Evolutionary conservation across 192 early-diverging fungal species (phyloP), one percentile per base, ranked within the genome.

Genomic region (Coemansia sp.): DNA sequence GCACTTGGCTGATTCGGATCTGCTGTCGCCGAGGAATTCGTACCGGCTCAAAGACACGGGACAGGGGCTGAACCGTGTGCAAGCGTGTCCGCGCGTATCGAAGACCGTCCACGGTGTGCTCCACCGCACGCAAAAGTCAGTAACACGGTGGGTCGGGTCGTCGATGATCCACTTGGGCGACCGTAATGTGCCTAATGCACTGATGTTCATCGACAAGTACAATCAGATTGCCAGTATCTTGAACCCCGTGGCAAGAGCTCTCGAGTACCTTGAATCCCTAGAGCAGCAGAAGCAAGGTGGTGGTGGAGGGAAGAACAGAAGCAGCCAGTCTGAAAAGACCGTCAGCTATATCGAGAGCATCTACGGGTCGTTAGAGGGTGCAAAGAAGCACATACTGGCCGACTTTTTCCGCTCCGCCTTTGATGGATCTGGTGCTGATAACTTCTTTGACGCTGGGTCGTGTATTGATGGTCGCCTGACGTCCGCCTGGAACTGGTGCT

Each of bases 131-230:
- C 55, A 65, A 42, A 49, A 49, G 58, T 31, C 46, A 25, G 89
- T 92, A 7, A 90, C 92, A 3, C 84, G 85, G 45, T 99, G 97
- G 97, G 89, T 98, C 12, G 97, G 96, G 12, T 93, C 91, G 25
- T 91, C 92, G 18, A 95, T 98, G 61, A 93, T 99, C 68, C 97
- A 99, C 80, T 67, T 99, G 64, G 97, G 96, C 21, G 96, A 99
- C 79, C 92, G 91, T 76, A 99, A 98, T 70, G 97, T 99, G 13
- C 96, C 97, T 21, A 99, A 99, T 69, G 92, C 97, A 5, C 86
- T 99, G 33, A 90, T 97, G 88, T 98, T 98, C 60, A 97, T 99
- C 57, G 93, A 94, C 87, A 95, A 94, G 86, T 97, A 97, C 79
- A 97, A 95, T 64, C 95, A 99, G 86, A 92, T 99, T n/a, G 87